Evolutionary conservation across 2,329 filamentous ascomycete species (phyloP), one percentile per base, ranked within the genome.

Genomic region (Arthrinium phaeospermum): DNA sequence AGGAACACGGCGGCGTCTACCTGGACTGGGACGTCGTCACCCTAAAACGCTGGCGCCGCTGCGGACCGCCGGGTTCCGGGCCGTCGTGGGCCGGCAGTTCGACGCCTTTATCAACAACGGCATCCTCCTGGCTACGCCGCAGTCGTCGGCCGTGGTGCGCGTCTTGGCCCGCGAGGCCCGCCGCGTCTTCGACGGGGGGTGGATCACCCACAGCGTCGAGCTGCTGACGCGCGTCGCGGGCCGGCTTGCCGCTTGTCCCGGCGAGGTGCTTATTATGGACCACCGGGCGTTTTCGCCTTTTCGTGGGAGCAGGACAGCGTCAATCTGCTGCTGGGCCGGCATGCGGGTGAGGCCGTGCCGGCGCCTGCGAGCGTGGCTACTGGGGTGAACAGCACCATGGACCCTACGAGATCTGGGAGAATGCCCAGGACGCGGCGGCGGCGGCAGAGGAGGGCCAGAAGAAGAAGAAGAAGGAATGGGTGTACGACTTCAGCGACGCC

Each of bases 401-500:
- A 24, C 19, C 27, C 37, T 22, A 51, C 19, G 24, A 70, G 71
- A 49, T 72, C 68, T 64, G 41, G 37, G 57, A 27, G 49, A 51
- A 22, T 41, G 10, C 37, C 7, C 37, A 41, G 37, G 37, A 41
- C 37, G 37, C 37, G 37, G 37, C 37, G 6, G 6, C n/a, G n/a
- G n/a, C n/a, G n/a, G n/a, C n/a, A n/a, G n/a, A n/a, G n/a, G n/a
- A n/a, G n/a, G n/a, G n/a, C n/a, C n/a, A n/a, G n/a, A n/a, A n/a
- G n/a, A n/a, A n/a, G n/a, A n/a, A n/a, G n/a, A n/a, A 10, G 7
- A n/a, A 41, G 27, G 67, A 49, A 30, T 64, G 71, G 71, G 77
- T 76, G 44, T 77, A 80, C 73, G 78, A 76, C 73, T 80, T 73
- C 79, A 81, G 81, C 72, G 71, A 76, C 37, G 46, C 67, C 19